Conservation (phyloP, 768 basidiomycete genomes). For the Serendipita vermifera region DNA sequence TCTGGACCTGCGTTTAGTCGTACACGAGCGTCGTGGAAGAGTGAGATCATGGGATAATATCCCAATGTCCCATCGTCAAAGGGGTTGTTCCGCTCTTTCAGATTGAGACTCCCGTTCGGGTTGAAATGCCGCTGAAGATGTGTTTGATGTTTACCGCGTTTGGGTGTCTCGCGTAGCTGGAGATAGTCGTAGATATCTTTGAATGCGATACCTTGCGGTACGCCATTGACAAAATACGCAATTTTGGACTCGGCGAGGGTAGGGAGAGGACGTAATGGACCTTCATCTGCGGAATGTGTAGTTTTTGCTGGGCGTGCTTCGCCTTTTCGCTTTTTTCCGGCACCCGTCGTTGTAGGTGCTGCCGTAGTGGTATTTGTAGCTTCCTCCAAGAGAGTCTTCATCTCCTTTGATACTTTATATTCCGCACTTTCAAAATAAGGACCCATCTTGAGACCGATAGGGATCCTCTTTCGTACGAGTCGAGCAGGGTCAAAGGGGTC, state of each 20-base stretch:
- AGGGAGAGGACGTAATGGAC: constrained; percentile 49
- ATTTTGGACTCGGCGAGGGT: constrained; percentile 57
- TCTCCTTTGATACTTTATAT: constrained; percentile 81
- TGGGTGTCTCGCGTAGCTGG: constrained; percentile 55
- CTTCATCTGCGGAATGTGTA: constrained; percentile 13
- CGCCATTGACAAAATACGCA: constrained; percentile 87
- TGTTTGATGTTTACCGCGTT: constrained; percentile 49
- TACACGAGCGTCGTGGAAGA: constrained; percentile 82
- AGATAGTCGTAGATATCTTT: constrained; percentile 81
- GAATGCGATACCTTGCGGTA: constrained; percentile 72
- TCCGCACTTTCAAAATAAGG: constrained; percentile 92
- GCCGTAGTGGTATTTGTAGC: constrained; percentile 19
- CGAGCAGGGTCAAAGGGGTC: constrained; percentile 72
- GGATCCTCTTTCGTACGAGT: constrained; percentile 76
- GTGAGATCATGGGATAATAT: constrained; percentile 88
- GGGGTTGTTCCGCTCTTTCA: constrained; percentile 60
- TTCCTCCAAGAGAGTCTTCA: constrained; percentile 74
- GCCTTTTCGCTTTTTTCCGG: constrained; percentile 7
- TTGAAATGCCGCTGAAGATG: constrained; percentile 46
- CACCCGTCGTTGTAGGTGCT: constrained; percentile 9
- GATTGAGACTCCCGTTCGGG: constrained; percentile 53
- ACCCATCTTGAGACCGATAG: constrained; percentile 93
- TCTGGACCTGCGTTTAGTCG: constrained; percentile 79
- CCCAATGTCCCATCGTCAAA: constrained; percentile 92
- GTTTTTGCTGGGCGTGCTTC: constrained; percentile 15